Evolutionary conservation across 495 filamentous ascomycete species (phyloP).

Genomic region (Annulohypoxylon maeteangense): DNA sequence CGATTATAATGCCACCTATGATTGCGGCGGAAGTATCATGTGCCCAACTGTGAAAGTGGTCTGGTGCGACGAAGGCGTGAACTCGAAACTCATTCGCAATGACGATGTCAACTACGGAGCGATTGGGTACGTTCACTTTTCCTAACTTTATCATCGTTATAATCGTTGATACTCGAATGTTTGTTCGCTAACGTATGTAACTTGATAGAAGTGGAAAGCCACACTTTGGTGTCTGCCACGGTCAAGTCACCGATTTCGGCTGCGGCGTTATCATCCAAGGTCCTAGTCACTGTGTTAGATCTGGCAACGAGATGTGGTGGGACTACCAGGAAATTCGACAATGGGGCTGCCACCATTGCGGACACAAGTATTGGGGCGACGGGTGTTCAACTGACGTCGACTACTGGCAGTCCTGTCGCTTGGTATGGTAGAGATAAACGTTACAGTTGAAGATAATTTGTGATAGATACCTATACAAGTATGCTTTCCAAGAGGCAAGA

Average conservation of each 20-base stretch:
- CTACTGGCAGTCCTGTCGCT: constrained; percentile 12
- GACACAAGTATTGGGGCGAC: constrained; percentile 23
- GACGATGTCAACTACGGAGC: constrained; percentile 30
- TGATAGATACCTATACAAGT: too few relatives aligned
- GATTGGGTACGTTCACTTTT: constrained; percentile 1
- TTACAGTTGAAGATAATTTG: background rate
- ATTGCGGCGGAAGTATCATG: constrained; percentile 39
- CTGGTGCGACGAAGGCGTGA: constrained; percentile 24
- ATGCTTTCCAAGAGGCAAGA: background rate
- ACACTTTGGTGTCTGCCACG: constrained; percentile 24
- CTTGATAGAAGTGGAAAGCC: constrained; percentile 25
- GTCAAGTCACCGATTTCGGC: constrained; percentile 28
- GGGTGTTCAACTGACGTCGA: constrained; percentile 29
- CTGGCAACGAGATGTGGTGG: constrained; percentile 38
- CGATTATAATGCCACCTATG: background rate
- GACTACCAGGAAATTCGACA: constrained; percentile 35
- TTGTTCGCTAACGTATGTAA: background rate
- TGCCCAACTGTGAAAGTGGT: constrained; percentile 15
- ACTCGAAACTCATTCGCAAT: constrained; percentile 12
- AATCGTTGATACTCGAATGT: background rate
- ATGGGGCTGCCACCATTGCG: constrained; percentile 29
- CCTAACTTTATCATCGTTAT: too few relatives aligned
- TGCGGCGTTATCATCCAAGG: constrained; percentile 32
- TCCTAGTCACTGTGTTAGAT: background rate
- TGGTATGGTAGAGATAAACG: background rate